Percentiles rank a stretch among this genome's conserved stretches.
Evolutionary conservation across 352 stramenopile species (phyloP).

Genomic region (Phytophthora aleatoria): DNA sequence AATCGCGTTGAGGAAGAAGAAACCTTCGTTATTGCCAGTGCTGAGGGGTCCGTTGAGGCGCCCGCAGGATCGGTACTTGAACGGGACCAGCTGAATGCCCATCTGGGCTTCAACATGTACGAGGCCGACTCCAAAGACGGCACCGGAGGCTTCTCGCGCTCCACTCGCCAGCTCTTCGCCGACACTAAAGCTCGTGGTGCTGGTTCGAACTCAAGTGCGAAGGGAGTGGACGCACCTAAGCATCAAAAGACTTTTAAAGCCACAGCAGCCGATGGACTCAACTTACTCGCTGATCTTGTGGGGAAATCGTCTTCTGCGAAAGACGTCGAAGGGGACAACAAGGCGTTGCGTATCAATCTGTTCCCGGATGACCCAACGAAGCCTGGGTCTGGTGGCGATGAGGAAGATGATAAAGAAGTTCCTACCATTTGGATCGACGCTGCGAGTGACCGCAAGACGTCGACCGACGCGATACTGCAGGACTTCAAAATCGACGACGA

Average conservation of each 20-base stretch:
- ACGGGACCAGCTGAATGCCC: constrained; percentile 57
- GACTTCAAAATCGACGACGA: constrained; percentile 70
- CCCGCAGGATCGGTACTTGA: constrained; percentile 62
- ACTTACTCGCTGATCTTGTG: constrained; percentile 85
- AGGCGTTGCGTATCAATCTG: constrained; percentile 77
- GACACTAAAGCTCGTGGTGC: constrained; percentile 56
- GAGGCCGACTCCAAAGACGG: constrained; percentile 69
- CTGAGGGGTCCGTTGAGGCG: constrained; percentile 52
- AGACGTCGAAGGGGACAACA: constrained; percentile 52
- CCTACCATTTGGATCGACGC: constrained; percentile 85
- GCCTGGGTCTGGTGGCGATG: constrained; percentile 40
- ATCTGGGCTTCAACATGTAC: constrained; percentile 87
- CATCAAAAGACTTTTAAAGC: constrained; percentile 77
- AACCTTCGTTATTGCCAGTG: constrained; percentile 63
- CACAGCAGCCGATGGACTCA: constrained; percentile 80
- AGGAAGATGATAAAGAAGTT: constrained; percentile 68
- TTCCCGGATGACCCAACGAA: constrained; percentile 68
- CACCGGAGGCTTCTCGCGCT: constrained; percentile 35
- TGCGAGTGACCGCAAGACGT: constrained; percentile 70
- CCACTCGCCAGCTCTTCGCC: constrained; percentile 61
- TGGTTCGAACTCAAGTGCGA: constrained; percentile 14
- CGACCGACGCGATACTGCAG: constrained; percentile 48
- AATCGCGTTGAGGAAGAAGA: constrained; percentile 69
- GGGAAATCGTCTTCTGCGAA: constrained; percentile 58
- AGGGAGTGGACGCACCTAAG: constrained; percentile 37